Base-by-base conservation (phyloP, 2,329 filamentous ascomycete genomes). In the Fusarium compactum region DNA sequence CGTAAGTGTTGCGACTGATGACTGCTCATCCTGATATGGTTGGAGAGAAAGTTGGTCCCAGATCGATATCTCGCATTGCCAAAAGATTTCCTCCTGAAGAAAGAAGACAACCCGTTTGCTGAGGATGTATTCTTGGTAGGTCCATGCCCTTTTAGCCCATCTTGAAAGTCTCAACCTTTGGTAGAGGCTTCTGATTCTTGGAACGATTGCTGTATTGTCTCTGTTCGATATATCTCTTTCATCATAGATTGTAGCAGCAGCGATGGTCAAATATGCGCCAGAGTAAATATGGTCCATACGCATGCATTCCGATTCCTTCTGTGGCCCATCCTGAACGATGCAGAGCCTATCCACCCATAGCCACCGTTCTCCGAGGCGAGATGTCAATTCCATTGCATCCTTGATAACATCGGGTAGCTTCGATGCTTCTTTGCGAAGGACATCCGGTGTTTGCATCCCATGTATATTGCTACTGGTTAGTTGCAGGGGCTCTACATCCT, bases 381-480 rank as follows among this genome's bases (percentile, higher is more conserved):
- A 6, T 4, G 25, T 46, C 24, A 46, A 15, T 14, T 29, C 44
- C 0, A 46, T 46, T 6, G 44, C 44, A 2, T 46, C 44, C 2
- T 27, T 12, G 11, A 46, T 46, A 6, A 46, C 44, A 12, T 4
- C 14, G 5, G 44, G 44, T 15, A 46, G 5, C 4, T 6, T 29
- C 2, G 4, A 15, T 4, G 3, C 27, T 3, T 20, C 3, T 8
- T n/a, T 18, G 7, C 27, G 24, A 8, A 46, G 44, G 1, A 4
- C 18, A 4, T 14, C 27, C 0, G 34, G 34, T n/a, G 9, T n/a
- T 7, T n/a, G 6, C 34, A 38, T 38, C 5, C 0, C 3, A 2
- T n/a, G 3, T 1, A 38, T 11, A 6, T 38, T 38, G 34, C 34
- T 38, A 2, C 18, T 38, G 18, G 8, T 6, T 30, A 30, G 29